phyloP scores from a whole-genome alignment of 1,284 basidiomycete genomes.

The Fomitopsis palustris region DNA sequence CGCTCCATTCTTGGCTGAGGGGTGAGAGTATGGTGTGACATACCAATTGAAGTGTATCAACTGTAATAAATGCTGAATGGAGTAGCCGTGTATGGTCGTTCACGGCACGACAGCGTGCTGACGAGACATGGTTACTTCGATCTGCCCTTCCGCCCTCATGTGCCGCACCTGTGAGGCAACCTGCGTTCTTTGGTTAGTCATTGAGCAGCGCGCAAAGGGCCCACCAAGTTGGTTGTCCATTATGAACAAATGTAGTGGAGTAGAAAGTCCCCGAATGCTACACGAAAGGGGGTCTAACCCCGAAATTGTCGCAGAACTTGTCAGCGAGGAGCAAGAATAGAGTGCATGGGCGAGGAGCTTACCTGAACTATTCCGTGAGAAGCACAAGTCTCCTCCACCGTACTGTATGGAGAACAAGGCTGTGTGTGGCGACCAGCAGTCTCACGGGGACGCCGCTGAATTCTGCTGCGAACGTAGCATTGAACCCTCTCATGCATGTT shows the following conservation, averaged over 20 bases:
- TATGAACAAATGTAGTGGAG: not conserved
- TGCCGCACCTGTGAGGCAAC: not conserved
- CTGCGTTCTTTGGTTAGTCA: not conserved
- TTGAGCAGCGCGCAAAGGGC: not conserved
- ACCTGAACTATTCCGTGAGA: not conserved
- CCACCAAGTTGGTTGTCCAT: not conserved
- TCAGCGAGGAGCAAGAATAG: not conserved
- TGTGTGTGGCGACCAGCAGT: not conserved
- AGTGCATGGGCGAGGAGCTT: not conserved
- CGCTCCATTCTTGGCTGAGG: no score
- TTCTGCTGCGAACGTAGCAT: not conserved
- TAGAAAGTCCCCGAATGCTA: not conserved
- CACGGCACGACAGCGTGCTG: no score
- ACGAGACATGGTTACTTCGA: not conserved
- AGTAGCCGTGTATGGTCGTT: no score
- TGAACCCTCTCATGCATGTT: not conserved
- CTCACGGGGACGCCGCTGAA: not conserved
- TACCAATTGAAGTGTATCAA: no score
- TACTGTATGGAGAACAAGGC: not conserved
- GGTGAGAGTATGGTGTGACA: no score
- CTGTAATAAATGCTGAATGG: no score
- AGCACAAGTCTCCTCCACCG: not conserved
- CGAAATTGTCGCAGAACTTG: not conserved
- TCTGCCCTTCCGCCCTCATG: not conserved
- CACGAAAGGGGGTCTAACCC: not conserved